Evolutionary conservation across 371 early-diverging fungal genomes (phyloP).

Genomic region (Mycotypha africana): DNA sequence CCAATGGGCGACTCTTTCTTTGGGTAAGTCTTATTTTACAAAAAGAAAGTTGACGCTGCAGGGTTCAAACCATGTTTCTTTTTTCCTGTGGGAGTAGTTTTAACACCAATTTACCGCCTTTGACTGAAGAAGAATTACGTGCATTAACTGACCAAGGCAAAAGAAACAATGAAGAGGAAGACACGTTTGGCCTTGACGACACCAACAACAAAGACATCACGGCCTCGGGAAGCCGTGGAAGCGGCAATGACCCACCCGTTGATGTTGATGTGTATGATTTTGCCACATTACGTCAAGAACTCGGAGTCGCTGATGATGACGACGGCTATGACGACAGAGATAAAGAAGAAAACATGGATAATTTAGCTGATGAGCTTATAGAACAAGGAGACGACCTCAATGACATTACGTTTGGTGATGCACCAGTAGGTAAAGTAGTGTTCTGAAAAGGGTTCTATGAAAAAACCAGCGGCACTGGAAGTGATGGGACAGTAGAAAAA

Average conservation of each 20-base stretch:
- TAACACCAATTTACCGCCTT: conserved; percentile 56
- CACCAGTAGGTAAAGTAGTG: conserved; percentile 50
- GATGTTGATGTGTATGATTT: conserved; percentile 43
- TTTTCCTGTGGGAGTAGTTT: conserved; percentile 32
- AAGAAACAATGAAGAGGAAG: conserved; percentile 2
- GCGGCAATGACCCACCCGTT: too few relatives aligned
- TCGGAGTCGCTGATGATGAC: too few relatives aligned
- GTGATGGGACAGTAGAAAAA: too few relatives aligned
- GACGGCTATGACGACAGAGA: too few relatives aligned
- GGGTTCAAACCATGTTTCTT: too few relatives aligned
- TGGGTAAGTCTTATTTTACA: conserved; percentile 37
- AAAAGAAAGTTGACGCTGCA: too few relatives aligned
- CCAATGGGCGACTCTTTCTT: conserved; percentile 48
- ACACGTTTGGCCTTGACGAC: conserved; percentile 6
- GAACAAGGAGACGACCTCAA: conserved; percentile 79
- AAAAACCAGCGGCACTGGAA: too few relatives aligned
- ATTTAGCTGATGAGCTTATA: conserved; percentile 53
- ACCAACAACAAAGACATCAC: too few relatives aligned
- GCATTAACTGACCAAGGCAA: conserved; percentile 29
- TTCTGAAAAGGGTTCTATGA: too few relatives aligned
- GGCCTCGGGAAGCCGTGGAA: too few relatives aligned
- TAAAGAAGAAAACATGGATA: conserved; percentile 40
- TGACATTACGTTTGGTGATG: conserved; percentile 82
- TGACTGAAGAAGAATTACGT: conserved; percentile 38
- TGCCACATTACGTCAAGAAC: conserved; percentile 28